Evolutionary conservation across 371 early-diverging fungal genomes (phyloP), one percentile per base, ranked within the genome.

Genomic region (Entomophthora muscae): DNA sequence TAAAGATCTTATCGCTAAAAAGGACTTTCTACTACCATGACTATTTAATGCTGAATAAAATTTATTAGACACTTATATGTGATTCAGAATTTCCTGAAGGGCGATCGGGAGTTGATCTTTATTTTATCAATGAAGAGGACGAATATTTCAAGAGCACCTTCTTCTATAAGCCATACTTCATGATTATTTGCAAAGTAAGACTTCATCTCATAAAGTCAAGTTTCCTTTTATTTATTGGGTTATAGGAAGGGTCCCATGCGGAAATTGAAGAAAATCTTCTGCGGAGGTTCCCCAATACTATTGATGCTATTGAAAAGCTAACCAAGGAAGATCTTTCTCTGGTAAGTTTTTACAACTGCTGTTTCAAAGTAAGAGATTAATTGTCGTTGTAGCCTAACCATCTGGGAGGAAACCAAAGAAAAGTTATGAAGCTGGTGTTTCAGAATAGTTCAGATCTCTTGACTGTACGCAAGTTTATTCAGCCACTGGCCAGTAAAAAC

Each of bases 61-160:
- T n/a, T 26, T 57, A 28, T 57, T 64, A 65, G 65, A 63, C 64
- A 2, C 27, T 62, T 3, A 75, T 85, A 3, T 71, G 69, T 55
- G 82, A 80, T 65, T 68, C 72, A 3, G 84, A 88, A 52, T 81
- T 84, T 81, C 73, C 78, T 13, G 68, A 71, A n/a, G 89, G 86
- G 24, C 75, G 82, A 65, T 72, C 91, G 0, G 96, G 84, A 0
- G 85, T 93, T 1, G 92, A 96, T 70, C 86, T 84, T 57, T 96
- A 94, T 68, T 98, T 98, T 69, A 72, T 95, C 28, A 84, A 88
- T 60, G 91, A 90, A 42, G 91, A 89, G 63, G 94, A 93, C 17
- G 79, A 78, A 28, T 81, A 84, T 12, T 98, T 98, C 77, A 96
- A 92, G 68, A 76, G 84, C 24, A 92, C 93, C 1, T 33, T 91